A percentile compares a stretch with the other conserved stretches of the same genome.
Evolutionary conservation across 352 stramenopile genomes (phyloP).

Genomic region (Nannochloropsis limnetica): DNA sequence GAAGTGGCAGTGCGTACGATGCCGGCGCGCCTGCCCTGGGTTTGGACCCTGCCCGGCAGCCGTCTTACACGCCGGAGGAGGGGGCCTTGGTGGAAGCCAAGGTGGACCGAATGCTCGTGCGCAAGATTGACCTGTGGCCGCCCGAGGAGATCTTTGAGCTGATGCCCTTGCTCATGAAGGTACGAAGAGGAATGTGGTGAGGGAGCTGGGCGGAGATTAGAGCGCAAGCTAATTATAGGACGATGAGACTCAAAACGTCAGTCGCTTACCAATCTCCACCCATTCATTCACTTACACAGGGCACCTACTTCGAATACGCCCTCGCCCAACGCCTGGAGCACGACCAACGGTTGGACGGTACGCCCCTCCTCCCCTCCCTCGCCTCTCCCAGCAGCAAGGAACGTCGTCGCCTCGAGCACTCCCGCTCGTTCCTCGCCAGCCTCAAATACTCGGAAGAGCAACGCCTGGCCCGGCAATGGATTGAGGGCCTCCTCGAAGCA

Average conservation of each 20-base stretch:
- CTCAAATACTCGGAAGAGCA: conserved; percentile 29
- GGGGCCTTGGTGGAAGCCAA: background rate
- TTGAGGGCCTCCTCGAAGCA: conserved; percentile 1
- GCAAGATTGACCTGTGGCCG: conserved; percentile 19
- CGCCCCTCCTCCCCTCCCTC: conserved; percentile 17
- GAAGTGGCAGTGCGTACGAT: background rate
- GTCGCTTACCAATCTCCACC: too few relatives aligned
- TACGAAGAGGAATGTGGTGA: background rate
- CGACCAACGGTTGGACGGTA: conserved; percentile 6
- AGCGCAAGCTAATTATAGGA: too few relatives aligned
- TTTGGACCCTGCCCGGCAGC: background rate
- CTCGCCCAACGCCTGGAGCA: background rate
- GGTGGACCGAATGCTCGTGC: background rate
- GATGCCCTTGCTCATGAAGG: conserved; percentile 27
- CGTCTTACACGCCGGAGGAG: background rate
- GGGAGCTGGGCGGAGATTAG: background rate
- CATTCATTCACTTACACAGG: background rate
- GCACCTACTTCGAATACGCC: conserved; percentile 1
- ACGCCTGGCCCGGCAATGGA: conserved; percentile 25
- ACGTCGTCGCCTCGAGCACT: conserved; percentile 19
- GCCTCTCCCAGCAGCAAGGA: background rate
- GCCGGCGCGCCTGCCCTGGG: background rate
- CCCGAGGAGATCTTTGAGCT: conserved; percentile 16
- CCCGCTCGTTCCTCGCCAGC: conserved; percentile 7
- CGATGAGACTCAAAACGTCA: too few relatives aligned